Percentiles rank a stretch among this genome's conserved stretches.
Evolutionary conservation across 2,329 filamentous ascomycete species (phyloP).

Genomic region (Sordariomycetes sp.): DNA sequence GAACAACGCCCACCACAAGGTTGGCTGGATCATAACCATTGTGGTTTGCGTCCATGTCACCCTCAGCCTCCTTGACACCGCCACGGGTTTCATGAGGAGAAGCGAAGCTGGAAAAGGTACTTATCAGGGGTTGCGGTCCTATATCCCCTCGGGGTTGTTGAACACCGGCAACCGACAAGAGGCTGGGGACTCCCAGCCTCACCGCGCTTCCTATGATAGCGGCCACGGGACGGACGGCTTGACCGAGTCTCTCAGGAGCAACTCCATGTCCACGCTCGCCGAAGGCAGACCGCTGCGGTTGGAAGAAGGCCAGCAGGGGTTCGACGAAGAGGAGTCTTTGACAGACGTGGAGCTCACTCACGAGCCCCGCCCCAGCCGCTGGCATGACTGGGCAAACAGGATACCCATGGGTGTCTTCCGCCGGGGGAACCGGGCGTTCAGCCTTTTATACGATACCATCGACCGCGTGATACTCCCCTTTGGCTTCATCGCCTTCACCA

Average conservation of each 20-base stretch:
- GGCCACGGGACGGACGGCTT: slow-evolving; percentile 64
- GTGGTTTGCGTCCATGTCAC: slow-evolving; percentile 59
- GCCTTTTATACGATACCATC: slow-evolving; percentile 51
- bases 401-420: slow-evolving; percentile 8
- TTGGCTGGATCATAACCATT: slow-evolving; percentile 76
- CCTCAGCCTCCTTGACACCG: slow-evolving; percentile 53
- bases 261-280: slow-evolving; percentile 50
- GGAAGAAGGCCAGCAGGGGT: slow-evolving; percentile 24
- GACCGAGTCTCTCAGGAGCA: slow-evolving; percentile 55
- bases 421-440: slow-evolving; percentile 39
- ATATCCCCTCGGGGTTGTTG: not conserved
- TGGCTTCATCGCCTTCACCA: slow-evolving; percentile 62
- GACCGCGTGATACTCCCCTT: slow-evolving; percentile 71
- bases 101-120: not conserved
- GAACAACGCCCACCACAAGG: slow-evolving; percentile 78
- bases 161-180: slow-evolving; percentile 25
- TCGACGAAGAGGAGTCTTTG: slow-evolving; percentile 35
- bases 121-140: not conserved
- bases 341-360: not conserved
- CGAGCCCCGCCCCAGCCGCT: not conserved
- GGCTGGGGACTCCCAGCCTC: slow-evolving; percentile 10
- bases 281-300: slow-evolving; percentile 30
- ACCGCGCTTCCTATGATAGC: slow-evolving; percentile 59
- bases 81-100: slow-evolving; percentile 27
- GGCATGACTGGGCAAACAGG: not conserved